Evolutionary conservation across 164 flowering plant species (phyloP), one percentile per base, ranked within the genome.

Genomic region (Sedum album): DNA sequence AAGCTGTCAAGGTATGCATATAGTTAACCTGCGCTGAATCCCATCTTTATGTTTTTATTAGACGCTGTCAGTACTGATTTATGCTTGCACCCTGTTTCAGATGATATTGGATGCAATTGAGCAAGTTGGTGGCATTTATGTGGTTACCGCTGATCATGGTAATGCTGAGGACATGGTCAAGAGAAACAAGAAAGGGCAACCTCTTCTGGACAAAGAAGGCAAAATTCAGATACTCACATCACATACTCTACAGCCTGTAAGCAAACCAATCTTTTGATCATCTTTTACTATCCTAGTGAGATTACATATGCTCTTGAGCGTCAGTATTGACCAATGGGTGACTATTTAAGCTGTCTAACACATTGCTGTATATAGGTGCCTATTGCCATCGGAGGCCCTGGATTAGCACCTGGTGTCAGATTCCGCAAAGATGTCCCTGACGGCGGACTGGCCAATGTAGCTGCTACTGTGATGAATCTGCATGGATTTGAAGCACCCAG

Each of bases 91-190:
- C 68, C 72, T 23, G n/a, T 23, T 75, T 78, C 85, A 93, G 98
- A 85, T 88, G 70, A 91, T 93, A 60, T 76, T 93, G 70, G 98
- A 93, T 74, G 95, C 98, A 3, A 79, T 93, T n/a, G 87, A 89
- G 74, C 85, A 89, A 83, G 97, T 89, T 41, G 94, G 93, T 70
- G 97, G 98, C 68, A 89, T 93, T 42, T 93, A 82, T 76, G 84
- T 93, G 36, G 87, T 93, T 6, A 93, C 98, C 14, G 98, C 97
- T 6, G 98, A 93, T 72, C 98, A 93, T 76, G 98, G 98, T 39
- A 93, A 93, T 79, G 96, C 97, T 8, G 98, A 93, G 81, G 98
- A 91, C 71, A 93, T 93, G 98, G 98, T 89, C 60, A 91, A 93
- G 86, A 85, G 98, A 70, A 71, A 83, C 75, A 93, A 93, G 79